A percentile compares a stretch with the other conserved stretches of the same genome.
phyloP scores from a whole-genome alignment of 257 asterid genomes.

The Nicotiana undulata region DNA sequence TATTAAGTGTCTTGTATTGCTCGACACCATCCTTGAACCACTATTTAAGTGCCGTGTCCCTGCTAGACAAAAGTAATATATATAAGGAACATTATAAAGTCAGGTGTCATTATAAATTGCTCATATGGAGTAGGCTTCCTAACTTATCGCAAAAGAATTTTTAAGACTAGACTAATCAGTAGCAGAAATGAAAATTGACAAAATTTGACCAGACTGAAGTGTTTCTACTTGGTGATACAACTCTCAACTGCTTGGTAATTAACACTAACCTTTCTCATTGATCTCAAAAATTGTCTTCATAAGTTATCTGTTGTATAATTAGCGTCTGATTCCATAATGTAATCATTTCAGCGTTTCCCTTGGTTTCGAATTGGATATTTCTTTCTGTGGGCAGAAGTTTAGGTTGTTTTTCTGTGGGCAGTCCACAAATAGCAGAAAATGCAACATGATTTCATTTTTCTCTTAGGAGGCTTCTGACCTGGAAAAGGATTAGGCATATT shows the following conservation, averaged over 20 bases:
- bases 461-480: not conserved
- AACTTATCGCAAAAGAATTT: too few species aligned
- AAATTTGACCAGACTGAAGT: too few species aligned
- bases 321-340: not conserved
- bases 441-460: too few species aligned
- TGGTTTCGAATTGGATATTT: slow-evolving; percentile 91
- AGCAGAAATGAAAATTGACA: not conserved
- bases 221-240: slow-evolving; percentile 79
- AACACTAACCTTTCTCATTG: not conserved
- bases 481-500: not conserved
- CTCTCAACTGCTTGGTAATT: slow-evolving; percentile 70
- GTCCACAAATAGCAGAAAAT: too few species aligned
- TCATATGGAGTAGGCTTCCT: too few species aligned
- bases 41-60: too few species aligned
- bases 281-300: not conserved
- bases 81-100: too few species aligned
- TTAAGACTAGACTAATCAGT: not conserved
- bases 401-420: slow-evolving; percentile 75
- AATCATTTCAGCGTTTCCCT: slow-evolving; percentile 69
- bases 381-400: slow-evolving; percentile 63
- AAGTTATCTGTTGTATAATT: not conserved
- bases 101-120: too few species aligned
- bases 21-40: too few species aligned
- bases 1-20: too few species aligned
- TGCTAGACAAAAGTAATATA: too few species aligned